These are phyloP conservation scores for Nevesoporus exiguus DNA, from an alignment of 768 basidiomycete genomes.

Conservation along the genomic window DNA sequence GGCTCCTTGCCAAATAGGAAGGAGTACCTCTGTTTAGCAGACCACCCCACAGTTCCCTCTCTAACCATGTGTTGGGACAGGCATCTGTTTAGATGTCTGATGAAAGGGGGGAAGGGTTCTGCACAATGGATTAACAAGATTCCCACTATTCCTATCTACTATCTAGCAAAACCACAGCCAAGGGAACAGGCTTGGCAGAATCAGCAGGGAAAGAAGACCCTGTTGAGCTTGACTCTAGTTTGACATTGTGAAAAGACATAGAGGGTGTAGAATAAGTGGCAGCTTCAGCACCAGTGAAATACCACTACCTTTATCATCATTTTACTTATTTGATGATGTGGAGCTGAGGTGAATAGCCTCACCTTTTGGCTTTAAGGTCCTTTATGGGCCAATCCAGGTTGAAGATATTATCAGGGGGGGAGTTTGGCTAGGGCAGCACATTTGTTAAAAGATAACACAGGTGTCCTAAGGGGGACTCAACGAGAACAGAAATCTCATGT, in stretches of 20 bases:
- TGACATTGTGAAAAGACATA: too few species aligned
- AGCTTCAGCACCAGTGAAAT: too few species aligned
- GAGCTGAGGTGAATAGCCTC: constrained; percentile 64
- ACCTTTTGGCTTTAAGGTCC: constrained; percentile 36
- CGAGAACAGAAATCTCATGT: constrained; percentile 78
- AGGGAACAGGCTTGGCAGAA: constrained; percentile 33
- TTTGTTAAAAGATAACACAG: constrained; percentile 79
- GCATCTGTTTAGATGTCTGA: not conserved
- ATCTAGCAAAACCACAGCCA: constrained; percentile 46
- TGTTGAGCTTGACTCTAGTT: too few species aligned
- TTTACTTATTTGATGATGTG: constrained; percentile 77
- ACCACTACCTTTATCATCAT: constrained; percentile 75
- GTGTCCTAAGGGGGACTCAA: constrained; percentile 78
- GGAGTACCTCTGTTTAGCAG: not conserved
- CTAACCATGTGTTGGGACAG: not conserved
- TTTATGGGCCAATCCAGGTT: constrained; percentile 57
- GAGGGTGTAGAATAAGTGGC: too few species aligned
- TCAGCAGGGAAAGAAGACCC: constrained; percentile 74
- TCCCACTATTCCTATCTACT: constrained; percentile 46
- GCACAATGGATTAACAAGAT: constrained; percentile 43
- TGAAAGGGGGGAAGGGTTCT: not conserved
- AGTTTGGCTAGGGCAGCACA: constrained; percentile 81
- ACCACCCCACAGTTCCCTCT: not conserved
- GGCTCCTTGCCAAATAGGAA: not conserved
- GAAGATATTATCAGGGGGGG: constrained; percentile 79